phyloP scores from a whole-genome alignment of 768 basidiomycete species.

The Hydnomerulius pinastri region DNA sequence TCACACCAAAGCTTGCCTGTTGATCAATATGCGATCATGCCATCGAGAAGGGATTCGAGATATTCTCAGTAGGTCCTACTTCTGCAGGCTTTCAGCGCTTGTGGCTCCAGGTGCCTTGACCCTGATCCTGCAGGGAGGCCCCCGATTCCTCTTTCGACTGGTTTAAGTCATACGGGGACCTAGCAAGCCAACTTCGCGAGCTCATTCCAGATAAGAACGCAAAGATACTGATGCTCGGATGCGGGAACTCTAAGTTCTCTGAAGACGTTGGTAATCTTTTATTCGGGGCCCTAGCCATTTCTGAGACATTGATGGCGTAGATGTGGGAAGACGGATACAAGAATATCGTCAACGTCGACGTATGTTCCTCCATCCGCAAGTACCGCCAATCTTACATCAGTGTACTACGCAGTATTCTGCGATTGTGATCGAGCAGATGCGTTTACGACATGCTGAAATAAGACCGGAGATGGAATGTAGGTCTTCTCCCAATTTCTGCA shows the following conservation, averaged over 20 bases:
- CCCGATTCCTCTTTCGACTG: conserved; percentile 73
- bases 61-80: conserved; percentile 61
- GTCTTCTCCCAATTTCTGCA: conserved; percentile 13
- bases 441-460: conserved; percentile 43
- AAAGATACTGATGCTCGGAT: conserved; percentile 78
- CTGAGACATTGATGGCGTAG: conserved; percentile 38
- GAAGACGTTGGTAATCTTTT: conserved; percentile 56
- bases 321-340: conserved; percentile 89
- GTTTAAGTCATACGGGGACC: conserved; percentile 81
- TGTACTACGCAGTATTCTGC: conserved; percentile 60
- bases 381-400: background rate
- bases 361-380: conserved; percentile 33
- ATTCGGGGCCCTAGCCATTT: background rate
- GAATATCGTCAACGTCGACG: conserved; percentile 79
- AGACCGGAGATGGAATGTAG: conserved; percentile 75
- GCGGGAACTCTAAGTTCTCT: conserved; percentile 80
- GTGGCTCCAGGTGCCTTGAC: conserved; percentile 1
- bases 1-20: background rate
- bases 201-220: conserved; percentile 63
- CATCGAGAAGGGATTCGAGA: conserved; percentile 58
- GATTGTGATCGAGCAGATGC: conserved; percentile 77
- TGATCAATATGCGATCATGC: background rate
- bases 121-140: conserved; percentile 47
- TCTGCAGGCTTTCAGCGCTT: background rate
- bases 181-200: conserved; percentile 60